Conservation (phyloP, 768 basidiomycete genomes). For the Mycena galericulata region DNA sequence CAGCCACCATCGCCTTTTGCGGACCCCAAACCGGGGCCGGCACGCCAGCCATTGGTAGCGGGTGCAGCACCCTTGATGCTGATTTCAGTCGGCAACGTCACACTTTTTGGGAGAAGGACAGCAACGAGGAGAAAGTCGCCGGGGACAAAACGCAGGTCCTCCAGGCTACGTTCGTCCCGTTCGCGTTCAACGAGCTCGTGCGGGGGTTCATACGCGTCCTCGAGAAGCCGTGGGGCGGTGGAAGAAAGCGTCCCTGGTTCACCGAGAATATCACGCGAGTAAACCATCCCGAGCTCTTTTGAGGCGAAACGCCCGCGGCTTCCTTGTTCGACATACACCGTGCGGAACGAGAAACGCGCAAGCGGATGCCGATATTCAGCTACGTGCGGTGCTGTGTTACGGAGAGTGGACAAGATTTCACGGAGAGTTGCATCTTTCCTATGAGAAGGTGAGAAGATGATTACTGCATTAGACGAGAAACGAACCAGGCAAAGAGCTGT, state of each 20-base stretch:
- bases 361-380: conserved; percentile 85
- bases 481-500: conserved; percentile 84
- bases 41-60: conserved; percentile 50
- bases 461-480: background rate
- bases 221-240: conserved; percentile 71
- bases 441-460: background rate
- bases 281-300: conserved; percentile 86
- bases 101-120: conserved; percentile 80
- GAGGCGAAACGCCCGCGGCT: conserved; percentile 78
- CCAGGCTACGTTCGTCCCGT: conserved; percentile 77
- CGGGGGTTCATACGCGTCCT: conserved; percentile 55
- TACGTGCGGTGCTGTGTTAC: conserved; percentile 74
- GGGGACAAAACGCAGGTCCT: conserved; percentile 83
- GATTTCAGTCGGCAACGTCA: conserved; percentile 62
- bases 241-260: conserved; percentile 74
- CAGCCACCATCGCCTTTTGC: conserved; percentile 28
- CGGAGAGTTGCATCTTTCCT: conserved; percentile 89
- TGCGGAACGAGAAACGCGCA: conserved; percentile 84
- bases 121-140: conserved; percentile 84
- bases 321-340: conserved; percentile 80
- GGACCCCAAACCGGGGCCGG: conserved; percentile 28
- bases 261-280: conserved; percentile 87
- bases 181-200: conserved; percentile 58
- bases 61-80: conserved; percentile 60
- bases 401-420: conserved; percentile 83